Evolutionary conservation across 495 filamentous ascomycete genomes (phyloP).

Genomic region (Aspergillus asperescens): DNA sequence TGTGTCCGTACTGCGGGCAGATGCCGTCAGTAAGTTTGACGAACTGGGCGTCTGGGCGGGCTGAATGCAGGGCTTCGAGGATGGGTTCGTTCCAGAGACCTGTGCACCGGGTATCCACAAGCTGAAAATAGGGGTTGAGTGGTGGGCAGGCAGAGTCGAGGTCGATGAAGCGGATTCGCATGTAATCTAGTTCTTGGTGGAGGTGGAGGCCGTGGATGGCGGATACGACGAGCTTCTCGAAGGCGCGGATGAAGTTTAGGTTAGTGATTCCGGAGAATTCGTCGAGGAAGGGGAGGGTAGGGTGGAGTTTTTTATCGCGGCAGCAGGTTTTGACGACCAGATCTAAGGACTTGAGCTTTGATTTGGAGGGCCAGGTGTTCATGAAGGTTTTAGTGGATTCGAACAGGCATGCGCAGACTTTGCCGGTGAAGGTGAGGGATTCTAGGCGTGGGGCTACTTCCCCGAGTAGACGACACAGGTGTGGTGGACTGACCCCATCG

Average conservation of each 20-base stretch:
- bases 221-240: slow-evolving; percentile 57
- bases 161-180: slow-evolving; percentile 68
- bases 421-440: slow-evolving; percentile 60
- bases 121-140: slow-evolving; percentile 62
- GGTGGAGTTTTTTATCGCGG: slow-evolving; percentile 39
- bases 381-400: slow-evolving; percentile 37
- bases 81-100: slow-evolving; percentile 68
- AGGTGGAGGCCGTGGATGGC: slow-evolving; percentile 52
- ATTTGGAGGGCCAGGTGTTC: slow-evolving; percentile 28
- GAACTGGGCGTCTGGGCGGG: slow-evolving; percentile 51
- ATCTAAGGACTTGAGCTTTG: slow-evolving; percentile 56
- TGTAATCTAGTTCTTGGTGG: slow-evolving; percentile 48
- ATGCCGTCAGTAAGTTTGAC: slow-evolving; percentile 55
- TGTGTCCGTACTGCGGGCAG: slow-evolving; percentile 27
- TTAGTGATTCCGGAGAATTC: slow-evolving; percentile 64
- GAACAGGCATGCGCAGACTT: slow-evolving; percentile 58
- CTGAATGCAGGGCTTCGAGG: slow-evolving; percentile 46
- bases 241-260: slow-evolving; percentile 59
- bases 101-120: slow-evolving; percentile 51
- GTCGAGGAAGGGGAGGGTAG: slow-evolving; percentile 23
- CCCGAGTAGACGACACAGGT: slow-evolving; percentile 55
- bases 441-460: slow-evolving; percentile 53
- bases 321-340: slow-evolving; percentile 67
- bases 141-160: slow-evolving; percentile 51
- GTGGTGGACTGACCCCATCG: slow-evolving; percentile 20